A percentile compares a stretch with the other conserved stretches of the same genome.
These are phyloP conservation scores for Ascomycota sp. DNA, from an alignment of 2,329 filamentous ascomycete genomes.

Conservation along the genomic window DNA sequence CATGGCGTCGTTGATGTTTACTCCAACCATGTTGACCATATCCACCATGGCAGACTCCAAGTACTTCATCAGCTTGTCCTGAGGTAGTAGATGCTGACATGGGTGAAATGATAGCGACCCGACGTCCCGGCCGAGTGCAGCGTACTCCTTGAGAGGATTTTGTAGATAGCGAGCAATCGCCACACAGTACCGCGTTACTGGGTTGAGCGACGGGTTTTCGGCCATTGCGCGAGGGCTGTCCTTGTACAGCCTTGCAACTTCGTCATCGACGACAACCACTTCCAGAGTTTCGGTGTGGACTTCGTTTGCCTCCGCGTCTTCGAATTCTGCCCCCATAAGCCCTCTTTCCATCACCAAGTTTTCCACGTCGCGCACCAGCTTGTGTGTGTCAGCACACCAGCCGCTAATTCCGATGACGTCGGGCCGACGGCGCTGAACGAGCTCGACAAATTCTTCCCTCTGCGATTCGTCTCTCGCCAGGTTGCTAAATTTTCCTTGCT, in stretches of 20 bases:
- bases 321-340: slow-evolving; percentile 61
- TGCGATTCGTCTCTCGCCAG: slow-evolving; percentile 49
- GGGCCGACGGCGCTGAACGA: slow-evolving; percentile 61
- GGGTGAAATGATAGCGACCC: slow-evolving; percentile 73
- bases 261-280: slow-evolving; percentile 83
- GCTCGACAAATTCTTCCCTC: slow-evolving; percentile 51
- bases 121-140: slow-evolving; percentile 74
- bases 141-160: slow-evolving; percentile 91
- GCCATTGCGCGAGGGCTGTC: slow-evolving; percentile 59
- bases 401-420: slow-evolving; percentile 84
- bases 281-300: slow-evolving; percentile 64
- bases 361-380: slow-evolving; percentile 62
- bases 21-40: slow-evolving; percentile 91
- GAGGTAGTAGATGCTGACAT: slow-evolving; percentile 70
- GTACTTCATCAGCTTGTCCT: slow-evolving; percentile 69
- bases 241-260: slow-evolving; percentile 91
- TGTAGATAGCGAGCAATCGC: slow-evolving; percentile 82
- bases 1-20: slow-evolving; percentile 86
- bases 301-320: slow-evolving; percentile 56
- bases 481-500: slow-evolving; percentile 74
- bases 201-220: slow-evolving; percentile 64
- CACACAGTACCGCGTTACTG: slow-evolving; percentile 74
- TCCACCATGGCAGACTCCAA: slow-evolving; percentile 96
- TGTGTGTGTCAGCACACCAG: slow-evolving; percentile 70
- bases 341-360: slow-evolving; percentile 59